Evolutionary conservation across 2,329 filamentous ascomycete species (phyloP).

Genomic region (Arachnopeziza araneosa): DNA sequence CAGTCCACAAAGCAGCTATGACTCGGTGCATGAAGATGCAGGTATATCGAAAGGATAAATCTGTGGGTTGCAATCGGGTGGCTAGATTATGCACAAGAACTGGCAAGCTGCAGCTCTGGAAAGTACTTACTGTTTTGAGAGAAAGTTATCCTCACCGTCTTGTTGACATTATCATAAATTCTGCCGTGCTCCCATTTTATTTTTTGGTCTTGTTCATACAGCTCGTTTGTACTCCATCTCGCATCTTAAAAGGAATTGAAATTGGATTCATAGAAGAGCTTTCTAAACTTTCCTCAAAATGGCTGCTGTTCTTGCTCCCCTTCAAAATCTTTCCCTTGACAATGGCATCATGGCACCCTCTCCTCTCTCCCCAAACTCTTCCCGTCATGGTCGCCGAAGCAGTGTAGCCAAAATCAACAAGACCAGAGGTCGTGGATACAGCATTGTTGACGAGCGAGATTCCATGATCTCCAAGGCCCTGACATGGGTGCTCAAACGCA

Average conservation of each 20-base stretch:
- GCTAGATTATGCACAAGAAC: neutral
- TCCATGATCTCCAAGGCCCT: slow-evolving; percentile 37
- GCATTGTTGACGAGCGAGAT: slow-evolving; percentile 38
- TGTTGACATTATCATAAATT: neutral
- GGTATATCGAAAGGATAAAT: neutral
- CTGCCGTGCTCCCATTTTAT: neutral
- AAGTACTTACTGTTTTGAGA: neutral
- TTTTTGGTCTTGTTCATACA: neutral
- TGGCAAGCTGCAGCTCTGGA: neutral
- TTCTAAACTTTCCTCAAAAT: neutral
- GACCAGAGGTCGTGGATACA: slow-evolving; percentile 34
- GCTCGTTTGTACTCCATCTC: neutral
- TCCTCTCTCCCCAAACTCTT: slow-evolving; percentile 26
- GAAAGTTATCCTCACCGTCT: neutral
- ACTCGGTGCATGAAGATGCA: neutral
- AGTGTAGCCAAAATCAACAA: slow-evolving; percentile 30
- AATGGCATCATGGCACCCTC: slow-evolving; percentile 30
- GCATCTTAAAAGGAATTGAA: no score
- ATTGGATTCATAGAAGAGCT: no score
- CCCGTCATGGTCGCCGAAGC: slow-evolving; percentile 29
- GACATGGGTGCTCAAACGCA: slow-evolving; percentile 37
- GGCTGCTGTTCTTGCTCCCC: neutral
- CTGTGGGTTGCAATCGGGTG: neutral
- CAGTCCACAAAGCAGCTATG: neutral
- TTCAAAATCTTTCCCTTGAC: neutral